phyloP scores from a whole-genome alignment of 805 yeast genomes.

The Barnettozyma sp. region DNA sequence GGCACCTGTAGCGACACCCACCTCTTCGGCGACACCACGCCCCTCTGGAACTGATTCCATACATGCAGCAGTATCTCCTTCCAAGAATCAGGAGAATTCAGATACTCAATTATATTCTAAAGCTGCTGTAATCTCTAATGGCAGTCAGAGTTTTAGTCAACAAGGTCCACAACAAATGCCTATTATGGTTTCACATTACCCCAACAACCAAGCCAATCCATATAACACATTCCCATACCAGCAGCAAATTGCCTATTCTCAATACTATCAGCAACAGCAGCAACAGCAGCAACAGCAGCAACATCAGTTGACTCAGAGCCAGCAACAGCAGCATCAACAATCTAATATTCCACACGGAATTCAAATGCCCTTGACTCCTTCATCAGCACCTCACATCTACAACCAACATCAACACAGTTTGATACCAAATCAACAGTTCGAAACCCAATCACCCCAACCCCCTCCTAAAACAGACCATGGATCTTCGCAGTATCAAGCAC shows the following conservation, averaged over 20 bases:
- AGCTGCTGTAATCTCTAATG: not conserved
- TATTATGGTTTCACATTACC: slow-evolving; percentile 20
- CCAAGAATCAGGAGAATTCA: slow-evolving; percentile 4
- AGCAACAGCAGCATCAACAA: slow-evolving; percentile 12
- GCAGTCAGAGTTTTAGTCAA: slow-evolving; percentile 1
- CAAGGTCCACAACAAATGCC: slow-evolving; percentile 14
- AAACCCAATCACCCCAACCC: slow-evolving; percentile 8
- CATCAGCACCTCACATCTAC: slow-evolving; percentile 10
- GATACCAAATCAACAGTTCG: slow-evolving; percentile 5
- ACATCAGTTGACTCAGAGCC: slow-evolving; percentile 2
- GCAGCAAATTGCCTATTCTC: slow-evolving; percentile 13
- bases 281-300: slow-evolving; percentile 8
- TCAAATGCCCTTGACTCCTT: slow-evolving; percentile 9
- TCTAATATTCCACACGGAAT: slow-evolving; percentile 6
- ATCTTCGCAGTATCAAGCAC: not conserved
- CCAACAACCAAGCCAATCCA: slow-evolving; percentile 8
- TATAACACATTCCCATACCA: slow-evolving; percentile 14
- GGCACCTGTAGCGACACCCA: slow-evolving; percentile 1
- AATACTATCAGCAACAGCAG: slow-evolving; percentile 10
- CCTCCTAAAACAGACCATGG: slow-evolving; percentile 5
- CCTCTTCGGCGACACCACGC: not conserved
- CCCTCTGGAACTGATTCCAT: not conserved
- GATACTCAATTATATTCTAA: slow-evolving; percentile 3
- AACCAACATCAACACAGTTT: slow-evolving; percentile 14
- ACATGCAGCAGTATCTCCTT: slow-evolving; percentile 1